Conservation (phyloP, 2,329 filamentous ascomycete genomes). For the Exophiala sp. region DNA sequence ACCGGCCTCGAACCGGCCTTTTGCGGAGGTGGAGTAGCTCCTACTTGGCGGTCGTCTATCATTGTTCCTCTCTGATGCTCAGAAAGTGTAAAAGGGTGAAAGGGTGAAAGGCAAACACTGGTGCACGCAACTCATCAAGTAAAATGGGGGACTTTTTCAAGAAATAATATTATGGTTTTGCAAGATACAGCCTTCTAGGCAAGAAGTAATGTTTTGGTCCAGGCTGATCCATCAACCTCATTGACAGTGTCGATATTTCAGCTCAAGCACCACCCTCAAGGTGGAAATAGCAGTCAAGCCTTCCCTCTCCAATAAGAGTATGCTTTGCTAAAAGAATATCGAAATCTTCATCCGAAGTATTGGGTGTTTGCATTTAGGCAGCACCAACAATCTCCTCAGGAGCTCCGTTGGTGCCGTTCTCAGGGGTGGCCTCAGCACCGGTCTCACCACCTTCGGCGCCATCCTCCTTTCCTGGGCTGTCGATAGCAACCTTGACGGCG, state of each 20-base stretch:
- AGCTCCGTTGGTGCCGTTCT: conserved; percentile 26
- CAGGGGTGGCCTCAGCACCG: conserved; percentile 21
- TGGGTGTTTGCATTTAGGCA: conserved; percentile 15
- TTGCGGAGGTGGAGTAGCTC: too few relatives aligned
- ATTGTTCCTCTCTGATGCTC: too few relatives aligned
- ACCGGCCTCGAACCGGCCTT: too few relatives aligned
- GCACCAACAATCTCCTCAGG: conserved; percentile 22
- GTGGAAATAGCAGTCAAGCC: conserved; percentile 26
- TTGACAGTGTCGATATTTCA: conserved; percentile 25
- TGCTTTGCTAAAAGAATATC: conserved; percentile 26
- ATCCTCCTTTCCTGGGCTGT: conserved; percentile 99
- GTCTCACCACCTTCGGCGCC: conserved; percentile 54
- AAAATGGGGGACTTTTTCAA: background rate
- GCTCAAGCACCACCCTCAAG: conserved; percentile 17
- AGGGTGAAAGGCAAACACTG: too few relatives aligned
- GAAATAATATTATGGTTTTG: conserved; percentile 22
- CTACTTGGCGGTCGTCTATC: too few relatives aligned
- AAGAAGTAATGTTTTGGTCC: conserved; percentile 20
- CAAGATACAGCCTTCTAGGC: conserved; percentile 26
- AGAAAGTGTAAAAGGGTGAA: too few relatives aligned
- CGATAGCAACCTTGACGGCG: conserved; percentile 99
- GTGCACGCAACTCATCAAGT: too few relatives aligned
- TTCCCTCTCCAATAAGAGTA: conserved; percentile 21
- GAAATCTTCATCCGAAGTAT: conserved; percentile 12
- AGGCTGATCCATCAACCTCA: conserved; percentile 22